Conservation (phyloP, 164 flowering plant species). For the Euptelea pleiosperma region DNA sequence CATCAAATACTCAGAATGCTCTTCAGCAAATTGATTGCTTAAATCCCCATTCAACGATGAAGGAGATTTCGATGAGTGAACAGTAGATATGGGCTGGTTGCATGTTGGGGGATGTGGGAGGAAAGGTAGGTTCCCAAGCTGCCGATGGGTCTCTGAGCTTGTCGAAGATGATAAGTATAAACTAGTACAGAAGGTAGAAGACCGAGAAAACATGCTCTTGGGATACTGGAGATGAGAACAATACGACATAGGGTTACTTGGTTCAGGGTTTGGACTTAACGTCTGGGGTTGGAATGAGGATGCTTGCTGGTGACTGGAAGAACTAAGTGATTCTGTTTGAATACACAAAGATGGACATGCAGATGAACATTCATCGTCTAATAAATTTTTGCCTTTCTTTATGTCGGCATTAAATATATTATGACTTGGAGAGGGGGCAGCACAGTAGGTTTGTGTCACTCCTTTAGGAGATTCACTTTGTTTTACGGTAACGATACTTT, state of each 20-base stretch:
- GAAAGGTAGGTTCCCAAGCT: conserved; percentile 58
- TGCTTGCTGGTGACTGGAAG: conserved; percentile 15
- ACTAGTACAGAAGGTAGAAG: conserved; percentile 62
- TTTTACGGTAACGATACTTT: conserved; percentile 25
- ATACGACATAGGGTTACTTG: conserved; percentile 22
- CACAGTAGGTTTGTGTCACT: conserved; percentile 21
- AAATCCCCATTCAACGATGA: conserved; percentile 26
- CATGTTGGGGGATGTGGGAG: conserved; percentile 48
- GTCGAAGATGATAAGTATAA: conserved; percentile 56
- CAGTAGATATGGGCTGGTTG: conserved; percentile 30
- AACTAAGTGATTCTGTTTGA: conserved; percentile 15
- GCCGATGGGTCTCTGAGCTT: conserved; percentile 37
- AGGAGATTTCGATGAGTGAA: conserved; percentile 34
- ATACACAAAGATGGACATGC: conserved; percentile 18
- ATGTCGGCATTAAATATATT: conserved; percentile 20
- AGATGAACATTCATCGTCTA: conserved; percentile 21
- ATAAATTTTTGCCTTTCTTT: conserved; percentile 22
- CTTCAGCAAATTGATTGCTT: conserved; percentile 21
- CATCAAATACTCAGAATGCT: conserved; percentile 31
- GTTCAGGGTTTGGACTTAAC: conserved; percentile 14
- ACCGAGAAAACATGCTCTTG: conserved; percentile 32
- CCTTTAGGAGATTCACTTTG: conserved; percentile 28
- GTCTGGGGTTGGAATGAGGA: conserved; percentile 13
- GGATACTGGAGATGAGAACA: conserved; percentile 26
- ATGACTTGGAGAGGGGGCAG: conserved; percentile 24